Percentiles rank a stretch among this genome's conserved stretches.
Conservation (phyloP, 2,329 filamentous ascomycete genomes). For the Apiospora hydei region DNA sequence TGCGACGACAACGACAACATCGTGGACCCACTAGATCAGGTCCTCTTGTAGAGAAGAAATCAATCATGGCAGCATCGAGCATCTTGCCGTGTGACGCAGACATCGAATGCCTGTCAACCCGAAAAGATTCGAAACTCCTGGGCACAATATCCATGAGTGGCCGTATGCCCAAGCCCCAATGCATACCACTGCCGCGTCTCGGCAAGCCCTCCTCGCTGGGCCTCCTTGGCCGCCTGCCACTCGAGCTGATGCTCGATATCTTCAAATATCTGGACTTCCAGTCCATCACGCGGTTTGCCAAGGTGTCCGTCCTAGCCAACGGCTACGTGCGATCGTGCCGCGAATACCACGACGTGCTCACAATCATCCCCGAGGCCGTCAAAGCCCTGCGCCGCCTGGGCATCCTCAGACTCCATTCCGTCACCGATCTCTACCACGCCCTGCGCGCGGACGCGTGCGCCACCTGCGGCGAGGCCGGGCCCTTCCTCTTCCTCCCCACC, state of each 20-base stretch:
- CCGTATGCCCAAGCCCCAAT: neutral
- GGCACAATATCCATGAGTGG: too few relatives aligned
- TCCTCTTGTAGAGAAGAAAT: too few relatives aligned
- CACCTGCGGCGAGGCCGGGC: neutral
- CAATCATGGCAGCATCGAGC: too few relatives aligned
- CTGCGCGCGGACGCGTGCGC: neutral
- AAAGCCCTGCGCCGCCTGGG: neutral
- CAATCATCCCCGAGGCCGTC: neutral
- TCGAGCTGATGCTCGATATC: neutral
- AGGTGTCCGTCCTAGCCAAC: neutral
- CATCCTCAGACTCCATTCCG: neutral
- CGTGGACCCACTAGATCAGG: too few relatives aligned
- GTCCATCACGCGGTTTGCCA: neutral
- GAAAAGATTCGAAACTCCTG: too few relatives aligned
- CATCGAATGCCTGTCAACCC: too few relatives aligned
- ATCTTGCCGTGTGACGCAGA: neutral
- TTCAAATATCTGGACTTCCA: neutral
- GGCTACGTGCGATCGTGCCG: neutral
- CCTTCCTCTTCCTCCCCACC: neutral
- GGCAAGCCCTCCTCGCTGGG: neutral
- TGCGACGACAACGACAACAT: too few relatives aligned
- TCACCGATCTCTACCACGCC: neutral
- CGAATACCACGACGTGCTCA: neutral
- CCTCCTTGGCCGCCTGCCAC: neutral
- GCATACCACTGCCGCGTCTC: neutral